Percentiles rank a stretch among this genome's conserved stretches.
These are phyloP conservation scores for Talaromyces sp. DNA, from an alignment of 2,329 filamentous ascomycete genomes.

Conservation along the genomic window DNA sequence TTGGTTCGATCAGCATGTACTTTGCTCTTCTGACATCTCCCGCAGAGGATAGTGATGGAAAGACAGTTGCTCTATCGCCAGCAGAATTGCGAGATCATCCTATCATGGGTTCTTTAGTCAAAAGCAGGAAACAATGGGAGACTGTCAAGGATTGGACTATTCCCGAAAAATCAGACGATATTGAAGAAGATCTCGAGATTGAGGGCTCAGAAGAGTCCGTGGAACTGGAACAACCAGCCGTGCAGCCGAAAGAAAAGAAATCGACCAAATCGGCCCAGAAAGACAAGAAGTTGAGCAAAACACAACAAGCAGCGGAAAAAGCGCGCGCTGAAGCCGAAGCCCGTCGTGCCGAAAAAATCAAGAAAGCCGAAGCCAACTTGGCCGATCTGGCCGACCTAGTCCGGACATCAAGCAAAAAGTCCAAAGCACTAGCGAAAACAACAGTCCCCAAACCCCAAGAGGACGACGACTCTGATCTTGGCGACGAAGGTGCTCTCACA, in stretches of 20 bases:
- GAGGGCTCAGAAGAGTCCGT: slow-evolving; percentile 25
- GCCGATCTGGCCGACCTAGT: slow-evolving; percentile 67
- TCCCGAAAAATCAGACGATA: slow-evolving; percentile 39
- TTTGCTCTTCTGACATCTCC: slow-evolving; percentile 89
- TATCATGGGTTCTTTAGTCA: slow-evolving; percentile 80
- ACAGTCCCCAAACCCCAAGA: slow-evolving; percentile 32
- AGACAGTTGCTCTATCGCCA: slow-evolving; percentile 65
- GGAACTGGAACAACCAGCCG: slow-evolving; percentile 16
- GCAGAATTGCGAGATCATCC: slow-evolving; percentile 83
- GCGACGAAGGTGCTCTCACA: slow-evolving; percentile 80
- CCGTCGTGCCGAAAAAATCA: slow-evolving; percentile 54
- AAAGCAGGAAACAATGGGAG: slow-evolving; percentile 78
- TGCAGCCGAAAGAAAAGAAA: slow-evolving; percentile 31
- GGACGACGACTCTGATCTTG: slow-evolving; percentile 79
- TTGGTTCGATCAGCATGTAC: slow-evolving; percentile 86
- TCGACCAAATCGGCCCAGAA: slow-evolving; percentile 23
- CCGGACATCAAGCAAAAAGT: slow-evolving; percentile 49
- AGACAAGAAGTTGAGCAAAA: slow-evolving; percentile 49
- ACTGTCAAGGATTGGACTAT: slow-evolving; percentile 66
- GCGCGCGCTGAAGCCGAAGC: slow-evolving; percentile 56
- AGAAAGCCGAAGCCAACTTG: slow-evolving; percentile 66
- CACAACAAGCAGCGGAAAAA: slow-evolving; percentile 51
- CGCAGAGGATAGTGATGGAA: slow-evolving; percentile 57
- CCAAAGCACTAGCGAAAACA: slow-evolving; percentile 39
- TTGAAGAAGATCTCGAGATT: slow-evolving; percentile 28